Conservation (phyloP, 805 yeast species). For the Metschnikowia dekortorum region DNA sequence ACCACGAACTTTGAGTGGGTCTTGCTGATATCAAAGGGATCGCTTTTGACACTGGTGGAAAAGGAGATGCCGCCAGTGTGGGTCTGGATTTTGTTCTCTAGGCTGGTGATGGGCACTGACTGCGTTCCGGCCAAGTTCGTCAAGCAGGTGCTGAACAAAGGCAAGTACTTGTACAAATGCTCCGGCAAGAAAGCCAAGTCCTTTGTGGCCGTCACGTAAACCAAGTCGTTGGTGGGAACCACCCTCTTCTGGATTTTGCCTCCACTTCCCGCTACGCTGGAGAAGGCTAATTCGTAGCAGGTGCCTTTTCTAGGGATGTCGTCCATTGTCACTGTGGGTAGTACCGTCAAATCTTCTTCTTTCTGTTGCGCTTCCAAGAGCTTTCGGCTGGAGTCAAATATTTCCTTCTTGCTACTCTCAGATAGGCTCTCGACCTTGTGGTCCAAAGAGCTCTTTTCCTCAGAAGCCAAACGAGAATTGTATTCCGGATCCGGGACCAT, state of each 20-base stretch:
- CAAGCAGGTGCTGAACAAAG: conserved; percentile 73
- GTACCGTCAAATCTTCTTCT: conserved; percentile 66
- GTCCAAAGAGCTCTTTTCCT: conserved; percentile 54
- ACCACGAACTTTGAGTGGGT: conserved; percentile 53
- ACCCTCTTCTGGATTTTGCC: conserved; percentile 41
- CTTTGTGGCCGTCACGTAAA: conserved; percentile 69
- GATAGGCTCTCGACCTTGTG: conserved; percentile 40
- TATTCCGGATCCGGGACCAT: conserved; percentile 68
- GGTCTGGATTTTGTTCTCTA: conserved; percentile 80
- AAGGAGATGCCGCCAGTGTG: conserved; percentile 82
- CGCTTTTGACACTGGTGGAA: conserved; percentile 51
- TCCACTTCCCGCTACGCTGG: conserved; percentile 27
- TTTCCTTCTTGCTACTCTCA: conserved; percentile 51
- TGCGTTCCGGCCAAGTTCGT: conserved; percentile 82
- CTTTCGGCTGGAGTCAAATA: conserved; percentile 56
- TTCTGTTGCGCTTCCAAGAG: conserved; percentile 62
- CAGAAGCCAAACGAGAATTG: conserved; percentile 45
- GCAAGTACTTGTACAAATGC: conserved; percentile 62
- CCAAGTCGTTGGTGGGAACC: conserved; percentile 76
- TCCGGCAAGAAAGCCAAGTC: conserved; percentile 56
- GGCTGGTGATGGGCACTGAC: conserved; percentile 62
- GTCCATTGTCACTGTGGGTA: conserved; percentile 70
- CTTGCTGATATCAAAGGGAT: conserved; percentile 45
- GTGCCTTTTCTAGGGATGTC: conserved; percentile 68
- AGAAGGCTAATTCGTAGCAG: conserved; percentile 23